Evolutionary conservation across 1,284 basidiomycete genomes (phyloP).

Genomic region (Boletus smithii): DNA sequence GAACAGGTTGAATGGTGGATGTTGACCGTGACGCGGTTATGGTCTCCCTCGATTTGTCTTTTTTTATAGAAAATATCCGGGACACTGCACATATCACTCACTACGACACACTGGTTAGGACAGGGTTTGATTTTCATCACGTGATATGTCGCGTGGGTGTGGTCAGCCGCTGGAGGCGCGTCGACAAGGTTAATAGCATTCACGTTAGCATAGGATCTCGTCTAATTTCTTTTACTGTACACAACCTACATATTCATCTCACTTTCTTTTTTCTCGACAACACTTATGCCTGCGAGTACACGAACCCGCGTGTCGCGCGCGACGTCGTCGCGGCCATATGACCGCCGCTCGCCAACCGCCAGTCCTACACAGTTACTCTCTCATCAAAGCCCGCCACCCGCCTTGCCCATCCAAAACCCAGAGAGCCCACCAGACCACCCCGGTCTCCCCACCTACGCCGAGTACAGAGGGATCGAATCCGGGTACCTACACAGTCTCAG

Average conservation of each 20-base stretch:
- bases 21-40: slow-evolving; percentile 19
- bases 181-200: slow-evolving; percentile 4
- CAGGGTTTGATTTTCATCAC: slow-evolving; percentile 33
- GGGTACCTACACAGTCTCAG: slow-evolving; percentile 55
- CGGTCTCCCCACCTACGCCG: slow-evolving; percentile 53
- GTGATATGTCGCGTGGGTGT: slow-evolving; percentile 20
- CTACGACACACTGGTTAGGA: not conserved
- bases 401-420: slow-evolving; percentile 4
- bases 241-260: slow-evolving; percentile 29
- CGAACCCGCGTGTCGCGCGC: slow-evolving; percentile 15
- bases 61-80: not conserved
- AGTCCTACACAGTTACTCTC: slow-evolving; percentile 6
- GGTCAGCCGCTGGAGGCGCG: slow-evolving; percentile 30
- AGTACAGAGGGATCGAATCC: slow-evolving; percentile 54
- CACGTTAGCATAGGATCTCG: slow-evolving; percentile 10
- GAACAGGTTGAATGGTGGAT: slow-evolving; percentile 35
- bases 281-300: slow-evolving; percentile 24
- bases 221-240: slow-evolving; percentile 24
- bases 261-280: slow-evolving; percentile 11
- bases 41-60: slow-evolving; percentile 7
- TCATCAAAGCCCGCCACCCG: not conserved
- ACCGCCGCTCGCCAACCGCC: slow-evolving; percentile 16
- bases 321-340: slow-evolving; percentile 25
- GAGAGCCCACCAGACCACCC: slow-evolving; percentile 34
- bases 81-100: slow-evolving; percentile 1